Percentiles rank a stretch among this genome's conserved stretches.
These are phyloP conservation scores for Aspergillus sp. DNA, from an alignment of 2,329 filamentous ascomycete species.

Conservation along the genomic window DNA sequence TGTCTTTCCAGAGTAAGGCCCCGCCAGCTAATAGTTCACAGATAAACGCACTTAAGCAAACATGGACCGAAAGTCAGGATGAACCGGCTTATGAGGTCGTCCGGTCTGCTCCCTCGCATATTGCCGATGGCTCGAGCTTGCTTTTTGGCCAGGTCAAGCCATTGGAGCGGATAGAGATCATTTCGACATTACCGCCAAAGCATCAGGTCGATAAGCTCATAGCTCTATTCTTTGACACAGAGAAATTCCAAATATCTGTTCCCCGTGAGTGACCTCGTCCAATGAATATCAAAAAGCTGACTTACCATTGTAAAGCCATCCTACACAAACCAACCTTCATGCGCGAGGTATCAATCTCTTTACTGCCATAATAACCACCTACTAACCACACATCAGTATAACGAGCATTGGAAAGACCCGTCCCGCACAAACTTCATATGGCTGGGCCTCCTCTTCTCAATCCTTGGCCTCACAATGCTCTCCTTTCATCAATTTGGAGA, in stretches of 20 bases:
- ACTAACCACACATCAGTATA: slow-evolving; percentile 3
- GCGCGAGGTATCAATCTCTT: slow-evolving; percentile 8
- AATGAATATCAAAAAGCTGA: not conserved
- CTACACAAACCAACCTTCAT: slow-evolving; percentile 14
- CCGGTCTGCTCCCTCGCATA: not conserved
- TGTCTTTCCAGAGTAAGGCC: too few relatives aligned
- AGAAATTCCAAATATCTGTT: slow-evolving; percentile 6
- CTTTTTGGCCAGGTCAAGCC: slow-evolving; percentile 13
- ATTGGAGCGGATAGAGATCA: slow-evolving; percentile 9
- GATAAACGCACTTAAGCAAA: slow-evolving; percentile 12
- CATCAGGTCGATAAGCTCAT: slow-evolving; percentile 4
- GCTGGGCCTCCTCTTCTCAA: slow-evolving; percentile 14
- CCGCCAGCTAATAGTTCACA: not conserved
- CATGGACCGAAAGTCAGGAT: slow-evolving; percentile 5
- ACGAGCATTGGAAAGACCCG: slow-evolving; percentile 6
- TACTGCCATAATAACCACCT: not conserved
- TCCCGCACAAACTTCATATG: slow-evolving; percentile 9
- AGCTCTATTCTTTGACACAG: slow-evolving; percentile 5
- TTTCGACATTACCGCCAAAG: slow-evolving; percentile 6
- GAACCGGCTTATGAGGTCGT: not conserved
- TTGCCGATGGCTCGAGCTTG: slow-evolving; percentile 10
- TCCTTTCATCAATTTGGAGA: slow-evolving; percentile 4
- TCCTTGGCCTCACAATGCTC: slow-evolving; percentile 12
- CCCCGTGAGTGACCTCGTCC: slow-evolving; percentile 4
- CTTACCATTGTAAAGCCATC: slow-evolving; percentile 6